A percentile compares a stretch with the other conserved stretches of the same genome.
Evolutionary conservation across 805 yeast species (phyloP).

Genomic region (Yarrowia sp.): DNA sequence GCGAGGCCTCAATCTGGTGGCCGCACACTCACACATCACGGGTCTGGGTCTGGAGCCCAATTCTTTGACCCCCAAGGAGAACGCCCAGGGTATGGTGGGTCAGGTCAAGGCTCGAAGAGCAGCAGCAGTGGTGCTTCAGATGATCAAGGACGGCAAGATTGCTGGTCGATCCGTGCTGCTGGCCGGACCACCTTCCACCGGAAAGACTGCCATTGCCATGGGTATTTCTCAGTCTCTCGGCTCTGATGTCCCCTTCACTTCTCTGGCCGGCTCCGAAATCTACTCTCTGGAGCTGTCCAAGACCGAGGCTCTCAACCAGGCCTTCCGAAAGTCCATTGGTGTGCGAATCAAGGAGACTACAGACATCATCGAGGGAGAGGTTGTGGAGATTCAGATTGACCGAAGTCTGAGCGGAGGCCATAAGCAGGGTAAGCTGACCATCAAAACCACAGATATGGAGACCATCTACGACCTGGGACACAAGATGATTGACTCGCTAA

Average conservation of each 20-base stretch:
- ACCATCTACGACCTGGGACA: conserved; percentile 93
- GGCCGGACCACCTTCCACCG: conserved; percentile 99
- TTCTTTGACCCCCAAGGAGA: conserved; percentile 72
- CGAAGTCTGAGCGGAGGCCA: conserved; percentile 95
- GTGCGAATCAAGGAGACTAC: conserved; percentile 94
- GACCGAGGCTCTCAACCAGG: conserved; percentile 95
- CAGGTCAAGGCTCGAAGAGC: conserved; percentile 93
- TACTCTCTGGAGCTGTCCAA: conserved; percentile 88
- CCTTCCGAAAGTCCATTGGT: conserved; percentile 93
- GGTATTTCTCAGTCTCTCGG: conserved; percentile 58
- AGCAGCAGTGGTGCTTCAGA: conserved; percentile 87
- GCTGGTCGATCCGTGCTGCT: conserved; percentile 94
- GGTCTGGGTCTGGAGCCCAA: conserved; percentile 93
- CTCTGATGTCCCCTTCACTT: conserved; percentile 86
- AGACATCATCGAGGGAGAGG: conserved; percentile 97
- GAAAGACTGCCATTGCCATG: conserved; percentile 97
- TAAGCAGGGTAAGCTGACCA: conserved; percentile 95
- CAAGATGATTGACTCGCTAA: conserved; percentile 90
- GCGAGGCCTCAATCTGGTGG: conserved; percentile 71
- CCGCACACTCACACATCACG: conserved; percentile 97
- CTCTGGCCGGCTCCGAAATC: conserved; percentile 90
- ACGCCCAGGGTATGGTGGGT: conserved; percentile 95
- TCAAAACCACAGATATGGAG: conserved; percentile 97
- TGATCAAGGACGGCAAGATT: conserved; percentile 90
- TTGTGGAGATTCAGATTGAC: conserved; percentile 92